phyloP scores from a whole-genome alignment of 352 stramenopile species.

The Saprolegnia parasitica region DNA sequence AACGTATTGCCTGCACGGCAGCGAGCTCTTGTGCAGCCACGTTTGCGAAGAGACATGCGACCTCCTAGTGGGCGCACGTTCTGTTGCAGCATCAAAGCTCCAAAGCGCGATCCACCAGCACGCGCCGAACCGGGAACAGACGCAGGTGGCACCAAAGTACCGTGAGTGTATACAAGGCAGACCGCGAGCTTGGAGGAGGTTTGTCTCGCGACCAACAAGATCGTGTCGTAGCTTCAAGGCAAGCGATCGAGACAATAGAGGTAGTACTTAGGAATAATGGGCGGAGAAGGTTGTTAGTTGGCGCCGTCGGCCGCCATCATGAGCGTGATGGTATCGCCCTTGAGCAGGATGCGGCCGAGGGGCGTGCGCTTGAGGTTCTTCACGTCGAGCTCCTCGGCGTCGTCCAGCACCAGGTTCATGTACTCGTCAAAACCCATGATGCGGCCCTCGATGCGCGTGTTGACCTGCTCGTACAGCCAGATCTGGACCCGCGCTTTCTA shows the following conservation, averaged over 20 bases:
- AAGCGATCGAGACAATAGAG: background rate
- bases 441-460: slow-evolving; percentile 97
- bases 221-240: background rate
- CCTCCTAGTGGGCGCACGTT: too few relatives aligned
- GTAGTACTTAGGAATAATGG: background rate
- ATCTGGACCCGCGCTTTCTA: slow-evolving; percentile 97
- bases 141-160: too few relatives aligned
- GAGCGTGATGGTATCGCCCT: slow-evolving; percentile 99
- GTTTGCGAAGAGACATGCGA: too few relatives aligned
- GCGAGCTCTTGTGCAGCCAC: too few relatives aligned
- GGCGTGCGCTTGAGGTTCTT: slow-evolving; percentile 92
- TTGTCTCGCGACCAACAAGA: background rate
- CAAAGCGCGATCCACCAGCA: too few relatives aligned
- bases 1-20: too few relatives aligned
- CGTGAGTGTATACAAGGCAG: background rate
- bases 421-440: slow-evolving; percentile 99
- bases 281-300: slow-evolving; percentile 5
- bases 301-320: slow-evolving; percentile 88
- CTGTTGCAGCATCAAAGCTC: too few relatives aligned
- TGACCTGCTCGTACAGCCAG: slow-evolving; percentile 99
- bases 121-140: too few relatives aligned
- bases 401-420: slow-evolving; percentile 99
- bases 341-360: slow-evolving; percentile 97
- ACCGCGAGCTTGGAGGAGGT: background rate
- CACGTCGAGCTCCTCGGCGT: slow-evolving; percentile 95